phyloP scores from a whole-genome alignment of 495 filamentous ascomycete species.

The Penicillium arizonense region DNA sequence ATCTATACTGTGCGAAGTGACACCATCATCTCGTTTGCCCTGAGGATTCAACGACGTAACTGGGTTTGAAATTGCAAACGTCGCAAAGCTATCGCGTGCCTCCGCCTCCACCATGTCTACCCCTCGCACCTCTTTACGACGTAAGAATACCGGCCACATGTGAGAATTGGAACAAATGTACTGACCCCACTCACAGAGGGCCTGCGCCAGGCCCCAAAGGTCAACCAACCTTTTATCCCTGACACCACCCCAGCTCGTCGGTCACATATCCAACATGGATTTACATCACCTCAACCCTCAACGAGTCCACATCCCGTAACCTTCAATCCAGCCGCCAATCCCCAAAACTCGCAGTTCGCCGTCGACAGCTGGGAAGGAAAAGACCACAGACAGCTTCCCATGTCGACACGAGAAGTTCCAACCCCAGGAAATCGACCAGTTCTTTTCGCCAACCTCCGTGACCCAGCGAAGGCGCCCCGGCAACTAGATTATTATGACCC shows the following conservation, averaged over 20 bases:
- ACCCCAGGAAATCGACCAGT: slow-evolving; percentile 45
- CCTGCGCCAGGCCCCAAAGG: slow-evolving; percentile 45
- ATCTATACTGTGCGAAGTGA: not conserved
- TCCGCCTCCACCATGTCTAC: slow-evolving; percentile 22
- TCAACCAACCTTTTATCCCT: slow-evolving; percentile 48
- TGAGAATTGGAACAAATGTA: not conserved
- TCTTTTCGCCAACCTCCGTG: slow-evolving; percentile 28
- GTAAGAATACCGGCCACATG: slow-evolving; percentile 10
- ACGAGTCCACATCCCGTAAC: slow-evolving; percentile 21
- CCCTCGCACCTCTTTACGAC: slow-evolving; percentile 27
- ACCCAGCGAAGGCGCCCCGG: slow-evolving; percentile 29
- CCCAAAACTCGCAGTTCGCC: slow-evolving; percentile 26
- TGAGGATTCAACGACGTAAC: not conserved
- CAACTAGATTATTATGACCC: slow-evolving; percentile 44
- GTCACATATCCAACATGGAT: slow-evolving; percentile 32
- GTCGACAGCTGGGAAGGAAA: slow-evolving; percentile 41
- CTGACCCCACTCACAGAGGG: slow-evolving; percentile 37
- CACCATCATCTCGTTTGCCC: not conserved
- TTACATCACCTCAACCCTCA: slow-evolving; percentile 34
- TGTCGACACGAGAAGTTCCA: slow-evolving; percentile 42
- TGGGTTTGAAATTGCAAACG: not conserved
- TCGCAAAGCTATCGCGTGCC: slow-evolving; percentile 1
- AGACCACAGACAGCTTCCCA: slow-evolving; percentile 34
- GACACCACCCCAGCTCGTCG: slow-evolving; percentile 43
- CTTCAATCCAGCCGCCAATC: slow-evolving; percentile 31